These are phyloP conservation scores for Madurella fahalii DNA, from an alignment of 2,329 filamentous ascomycete species.

Conservation along the genomic window DNA sequence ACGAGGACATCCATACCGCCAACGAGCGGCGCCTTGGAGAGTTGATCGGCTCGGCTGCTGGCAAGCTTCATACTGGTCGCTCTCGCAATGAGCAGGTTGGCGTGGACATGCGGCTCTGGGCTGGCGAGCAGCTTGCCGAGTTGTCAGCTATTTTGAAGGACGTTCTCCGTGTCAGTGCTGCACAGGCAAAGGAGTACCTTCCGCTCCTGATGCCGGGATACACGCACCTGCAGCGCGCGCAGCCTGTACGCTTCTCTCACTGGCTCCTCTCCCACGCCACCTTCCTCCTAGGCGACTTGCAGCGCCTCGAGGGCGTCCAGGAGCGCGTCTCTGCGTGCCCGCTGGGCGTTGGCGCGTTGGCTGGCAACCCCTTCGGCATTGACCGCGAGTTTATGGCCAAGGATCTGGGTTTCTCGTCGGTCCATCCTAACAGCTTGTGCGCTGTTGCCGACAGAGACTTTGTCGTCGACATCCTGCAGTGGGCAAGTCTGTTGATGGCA, in stretches of 20 bases:
- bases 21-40: slow-evolving; percentile 73
- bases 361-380: slow-evolving; percentile 78
- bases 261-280: slow-evolving; percentile 74
- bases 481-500: slow-evolving; percentile 76
- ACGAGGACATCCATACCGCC: slow-evolving; percentile 64
- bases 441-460: slow-evolving; percentile 78
- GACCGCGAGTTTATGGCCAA: slow-evolving; percentile 74
- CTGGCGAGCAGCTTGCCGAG: slow-evolving; percentile 61
- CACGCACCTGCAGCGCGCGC: slow-evolving; percentile 78
- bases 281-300: slow-evolving; percentile 68
- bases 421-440: slow-evolving; percentile 45
- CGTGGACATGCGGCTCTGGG: slow-evolving; percentile 82
- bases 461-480: slow-evolving; percentile 75
- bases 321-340: slow-evolving; percentile 69
- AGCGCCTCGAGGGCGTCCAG: slow-evolving; percentile 70
- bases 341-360: slow-evolving; percentile 71
- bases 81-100: slow-evolving; percentile 89
- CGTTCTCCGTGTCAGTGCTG: slow-evolving; percentile 64
- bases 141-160: slow-evolving; percentile 65
- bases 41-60: slow-evolving; percentile 80
- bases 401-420: slow-evolving; percentile 67
- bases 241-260: slow-evolving; percentile 77
- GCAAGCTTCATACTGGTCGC: slow-evolving; percentile 85
- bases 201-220: slow-evolving; percentile 82
- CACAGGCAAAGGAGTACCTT: slow-evolving; percentile 69